Conservation (phyloP, 139 green algal genomes). For the Spirogloea muscicola region DNA sequence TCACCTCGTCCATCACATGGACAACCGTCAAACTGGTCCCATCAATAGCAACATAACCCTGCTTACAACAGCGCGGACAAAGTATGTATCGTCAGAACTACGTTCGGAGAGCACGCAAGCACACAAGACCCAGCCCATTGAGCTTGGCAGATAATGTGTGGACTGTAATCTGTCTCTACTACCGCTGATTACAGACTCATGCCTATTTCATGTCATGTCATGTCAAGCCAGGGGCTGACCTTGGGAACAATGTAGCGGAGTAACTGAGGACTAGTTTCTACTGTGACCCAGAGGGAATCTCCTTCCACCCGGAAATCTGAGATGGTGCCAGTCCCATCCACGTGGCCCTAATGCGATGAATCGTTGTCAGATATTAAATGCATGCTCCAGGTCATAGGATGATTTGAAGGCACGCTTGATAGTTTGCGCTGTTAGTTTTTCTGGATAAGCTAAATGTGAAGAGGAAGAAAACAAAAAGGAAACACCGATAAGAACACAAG, state of each 20-base stretch:
- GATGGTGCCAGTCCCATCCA: slow-evolving; percentile 44
- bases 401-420: neutral
- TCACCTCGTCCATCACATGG: slow-evolving; percentile 39
- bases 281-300: slow-evolving; percentile 44
- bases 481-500: no score
- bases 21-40: slow-evolving; percentile 48
- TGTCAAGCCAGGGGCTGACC: slow-evolving; percentile 25
- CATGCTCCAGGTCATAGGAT: neutral
- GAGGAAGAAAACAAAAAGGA: no score
- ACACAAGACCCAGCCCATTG: no score
- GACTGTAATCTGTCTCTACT: no score
- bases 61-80: no score
- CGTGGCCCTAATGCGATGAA: slow-evolving; percentile 39
- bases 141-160: no score
- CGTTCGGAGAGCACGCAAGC: no score
- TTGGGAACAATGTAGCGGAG: slow-evolving; percentile 47
- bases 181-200: no score
- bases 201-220: neutral
- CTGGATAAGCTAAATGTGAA: no score
- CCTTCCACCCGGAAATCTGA: slow-evolving; percentile 27
- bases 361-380: neutral
- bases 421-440: neutral
- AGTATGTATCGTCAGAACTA: no score
- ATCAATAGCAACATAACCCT: slow-evolving; percentile 50
- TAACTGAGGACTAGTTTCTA: slow-evolving; percentile 23